Percentiles rank a stretch among this genome's conserved stretches.
These are phyloP conservation scores for Ustilago curta DNA, from an alignment of 1,284 basidiomycete genomes.

Conservation along the genomic window DNA sequence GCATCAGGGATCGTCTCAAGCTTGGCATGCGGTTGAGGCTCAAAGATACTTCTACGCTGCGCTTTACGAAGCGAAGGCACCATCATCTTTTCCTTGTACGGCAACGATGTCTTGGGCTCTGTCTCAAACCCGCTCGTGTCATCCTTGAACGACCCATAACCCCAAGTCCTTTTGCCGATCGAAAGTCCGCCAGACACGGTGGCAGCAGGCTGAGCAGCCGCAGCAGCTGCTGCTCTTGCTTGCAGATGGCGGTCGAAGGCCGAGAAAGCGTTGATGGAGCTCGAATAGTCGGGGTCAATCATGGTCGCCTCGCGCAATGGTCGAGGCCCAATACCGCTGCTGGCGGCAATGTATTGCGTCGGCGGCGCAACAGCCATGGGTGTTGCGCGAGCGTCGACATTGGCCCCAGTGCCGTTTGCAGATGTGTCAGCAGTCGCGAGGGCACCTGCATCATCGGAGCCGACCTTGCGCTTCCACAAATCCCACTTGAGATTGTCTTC, in stretches of 20 bases:
- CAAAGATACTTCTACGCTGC: conserved; percentile 40
- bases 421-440: background rate
- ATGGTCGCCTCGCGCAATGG: conserved; percentile 44
- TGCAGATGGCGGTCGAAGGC: conserved; percentile 36
- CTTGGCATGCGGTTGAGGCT: conserved; percentile 32
- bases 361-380: conserved; percentile 53
- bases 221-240: conserved; percentile 9
- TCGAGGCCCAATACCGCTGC: conserved; percentile 42
- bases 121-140: conserved; percentile 56
- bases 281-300: conserved; percentile 35
- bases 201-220: conserved; percentile 1
- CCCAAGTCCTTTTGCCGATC: conserved; percentile 45
- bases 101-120: conserved; percentile 67
- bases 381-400: conserved; percentile 31
- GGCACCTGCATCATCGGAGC: conserved; percentile 10
- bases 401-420: background rate
- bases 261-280: conserved; percentile 25
- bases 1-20: conserved; percentile 47
- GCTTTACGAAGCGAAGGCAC: conserved; percentile 65
- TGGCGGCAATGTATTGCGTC: conserved; percentile 39
- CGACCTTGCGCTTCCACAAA: conserved; percentile 50
- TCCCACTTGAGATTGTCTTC: conserved; percentile 59
- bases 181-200: conserved; percentile 17
- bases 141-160: conserved; percentile 52
- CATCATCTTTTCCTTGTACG: conserved; percentile 66